Evolutionary conservation across 202 grass and related monocot genomes (phyloP), one percentile per base, ranked within the genome.

Genomic region (Panicum virgatum): DNA sequence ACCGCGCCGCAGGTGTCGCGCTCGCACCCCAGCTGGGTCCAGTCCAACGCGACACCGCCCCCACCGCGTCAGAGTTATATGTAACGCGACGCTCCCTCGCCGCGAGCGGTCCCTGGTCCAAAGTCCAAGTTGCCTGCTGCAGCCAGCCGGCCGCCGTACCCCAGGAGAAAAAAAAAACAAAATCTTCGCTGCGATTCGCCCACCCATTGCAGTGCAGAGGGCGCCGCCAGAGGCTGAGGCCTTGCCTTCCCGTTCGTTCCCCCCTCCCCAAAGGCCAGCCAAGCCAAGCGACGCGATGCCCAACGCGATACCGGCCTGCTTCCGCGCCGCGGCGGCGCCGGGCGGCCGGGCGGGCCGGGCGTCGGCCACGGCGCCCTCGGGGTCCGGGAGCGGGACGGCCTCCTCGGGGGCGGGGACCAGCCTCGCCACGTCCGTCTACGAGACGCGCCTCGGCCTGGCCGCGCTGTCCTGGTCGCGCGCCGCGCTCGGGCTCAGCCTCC

Each of bases 381-480:
- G 65, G 26, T n/a, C 42, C 42, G 37, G 20, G 20, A 9, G 23
- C 42, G 37, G 20, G 20, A 9, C 50, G 18, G 50, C 18, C 18
- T 34, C 32, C 32, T 34, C 32, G 32, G 82, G 29, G 15, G 81
- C 64, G 36, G 88, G 78, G 25, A 89, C 92, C 4, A 92, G 86
- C 82, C 53, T 95, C 62, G 92, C 86, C 12, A 93, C 92, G 12
- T 90, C 92, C 5, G 96, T 98, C 18, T 98, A 98, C 89, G 89
- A 91, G 80, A 96, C 96, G 64, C 87, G 72, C 43, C 89, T 93
- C 16, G 96, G 96, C 40, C 67, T 89, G 39, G 96, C 88, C 2
- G 80, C 91, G 39, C 83, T 96, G 60, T 90, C 96, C 36, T 98
- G 96, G 96, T 96, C 90, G 48, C 90, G 96, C 80, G 85, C 89